phyloP scores from a whole-genome alignment of 192 early-diverging fungal genomes.

The Entomortierella beljakovae region DNA sequence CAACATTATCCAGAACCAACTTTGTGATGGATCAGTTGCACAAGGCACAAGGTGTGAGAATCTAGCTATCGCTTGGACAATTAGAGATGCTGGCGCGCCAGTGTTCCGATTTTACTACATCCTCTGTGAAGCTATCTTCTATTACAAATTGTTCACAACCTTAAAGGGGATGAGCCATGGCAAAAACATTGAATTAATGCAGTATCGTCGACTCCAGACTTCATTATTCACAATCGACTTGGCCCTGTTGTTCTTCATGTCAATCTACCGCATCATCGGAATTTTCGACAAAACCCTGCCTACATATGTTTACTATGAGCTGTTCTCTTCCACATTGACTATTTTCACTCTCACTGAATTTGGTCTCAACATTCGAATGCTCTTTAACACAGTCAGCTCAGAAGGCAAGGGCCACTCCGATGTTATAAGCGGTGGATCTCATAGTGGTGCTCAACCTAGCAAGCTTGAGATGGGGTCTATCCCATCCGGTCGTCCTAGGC shows the following conservation, averaged over 20 bases:
- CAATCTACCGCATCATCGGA: conserved; percentile 48
- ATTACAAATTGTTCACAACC: conserved; percentile 43
- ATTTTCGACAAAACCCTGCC: conserved; percentile 41
- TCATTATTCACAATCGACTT: conserved; percentile 45
- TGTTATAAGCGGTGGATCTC: not conserved
- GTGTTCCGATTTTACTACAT: conserved; percentile 53
- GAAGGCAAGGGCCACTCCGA: conserved; percentile 1
- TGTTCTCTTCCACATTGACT: conserved; percentile 51
- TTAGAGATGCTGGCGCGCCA: conserved; percentile 48
- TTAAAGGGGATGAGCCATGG: conserved; percentile 32
- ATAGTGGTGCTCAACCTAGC: not conserved
- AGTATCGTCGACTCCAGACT: conserved; percentile 50
- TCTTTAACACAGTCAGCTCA: conserved; percentile 30
- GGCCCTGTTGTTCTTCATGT: conserved; percentile 44
- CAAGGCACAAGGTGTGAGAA: conserved; percentile 33
- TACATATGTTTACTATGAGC: conserved; percentile 50
- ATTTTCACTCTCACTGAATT: conserved; percentile 54
- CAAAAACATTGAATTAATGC: conserved; percentile 38
- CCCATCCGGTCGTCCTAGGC: conserved; percentile 12
- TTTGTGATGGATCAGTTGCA: conserved; percentile 43
- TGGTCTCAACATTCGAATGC: conserved; percentile 51
- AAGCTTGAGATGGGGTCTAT: conserved; percentile 36
- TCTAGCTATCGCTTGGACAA: conserved; percentile 34
- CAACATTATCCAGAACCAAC: conserved; percentile 45
- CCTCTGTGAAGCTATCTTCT: conserved; percentile 48